phyloP scores from a whole-genome alignment of 768 basidiomycete species.

The Gymnopilus junonius region DNA sequence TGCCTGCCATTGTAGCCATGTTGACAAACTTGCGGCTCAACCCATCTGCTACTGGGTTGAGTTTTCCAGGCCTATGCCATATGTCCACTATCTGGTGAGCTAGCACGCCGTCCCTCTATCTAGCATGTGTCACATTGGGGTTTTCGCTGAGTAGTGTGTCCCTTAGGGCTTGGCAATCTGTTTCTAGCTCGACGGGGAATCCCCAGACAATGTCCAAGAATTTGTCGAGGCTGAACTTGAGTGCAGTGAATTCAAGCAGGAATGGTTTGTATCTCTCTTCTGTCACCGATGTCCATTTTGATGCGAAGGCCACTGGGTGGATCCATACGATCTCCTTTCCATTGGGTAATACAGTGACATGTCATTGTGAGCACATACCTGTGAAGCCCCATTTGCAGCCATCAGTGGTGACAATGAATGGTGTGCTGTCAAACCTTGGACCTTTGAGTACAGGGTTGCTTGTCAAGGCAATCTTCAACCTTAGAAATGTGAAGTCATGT shows the following conservation, averaged over 20 bases:
- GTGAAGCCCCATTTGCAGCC: too few species aligned
- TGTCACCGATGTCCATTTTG: conserved; percentile 34
- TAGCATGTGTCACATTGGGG: conserved; percentile 32
- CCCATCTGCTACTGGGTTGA: conserved; percentile 31
- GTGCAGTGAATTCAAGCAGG: conserved; percentile 34
- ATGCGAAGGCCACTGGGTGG: conserved; percentile 34
- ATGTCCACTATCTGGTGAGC: conserved; percentile 29
- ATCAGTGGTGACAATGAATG: conserved; percentile 2
- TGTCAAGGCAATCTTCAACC: background rate
- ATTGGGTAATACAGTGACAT: too few species aligned
- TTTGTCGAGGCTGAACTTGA: conserved; percentile 12
- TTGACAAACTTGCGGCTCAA: conserved; percentile 31
- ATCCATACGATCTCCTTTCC: too few species aligned
- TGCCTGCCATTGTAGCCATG: conserved; percentile 9
- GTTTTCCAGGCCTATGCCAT: conserved; percentile 17
- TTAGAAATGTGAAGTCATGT: background rate
- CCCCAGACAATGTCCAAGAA: conserved; percentile 28
- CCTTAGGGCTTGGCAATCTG: conserved; percentile 37
- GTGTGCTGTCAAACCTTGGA: background rate
- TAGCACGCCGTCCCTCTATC: conserved; percentile 39
- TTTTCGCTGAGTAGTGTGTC: conserved; percentile 29
- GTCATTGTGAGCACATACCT: too few species aligned
- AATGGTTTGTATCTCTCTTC: conserved; percentile 35
- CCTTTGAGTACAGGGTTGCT: background rate
- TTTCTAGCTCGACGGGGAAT: conserved; percentile 34